These are phyloP conservation scores for Cordyceps cicadae DNA, from an alignment of 2,329 filamentous ascomycete species.

Conservation along the genomic window DNA sequence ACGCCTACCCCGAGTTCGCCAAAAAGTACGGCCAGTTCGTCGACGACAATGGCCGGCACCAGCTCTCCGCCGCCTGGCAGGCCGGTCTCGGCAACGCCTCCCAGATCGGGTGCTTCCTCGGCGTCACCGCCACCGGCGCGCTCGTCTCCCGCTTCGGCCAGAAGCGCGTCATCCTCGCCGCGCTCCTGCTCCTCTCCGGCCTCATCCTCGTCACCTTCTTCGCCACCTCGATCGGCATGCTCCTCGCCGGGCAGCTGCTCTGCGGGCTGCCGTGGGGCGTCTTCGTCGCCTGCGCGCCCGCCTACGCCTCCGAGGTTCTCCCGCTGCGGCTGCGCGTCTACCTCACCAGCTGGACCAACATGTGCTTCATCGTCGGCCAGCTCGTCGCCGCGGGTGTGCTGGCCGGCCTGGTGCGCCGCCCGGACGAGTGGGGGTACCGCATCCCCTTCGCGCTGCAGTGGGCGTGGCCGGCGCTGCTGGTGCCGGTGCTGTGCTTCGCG, in stretches of 20 bases:
- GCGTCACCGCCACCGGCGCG: conserved; percentile 34
- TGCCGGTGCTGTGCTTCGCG: conserved; percentile 27
- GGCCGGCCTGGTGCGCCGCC: conserved; percentile 22
- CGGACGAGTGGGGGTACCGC: conserved; percentile 32
- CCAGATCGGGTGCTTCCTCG: conserved; percentile 37
- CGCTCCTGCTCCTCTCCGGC: conserved; percentile 25
- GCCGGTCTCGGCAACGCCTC: conserved; percentile 34
- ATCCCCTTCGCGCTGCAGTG: conserved; percentile 38
- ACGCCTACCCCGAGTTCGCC: conserved; percentile 22
- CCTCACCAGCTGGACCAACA: conserved; percentile 32
- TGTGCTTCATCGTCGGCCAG: conserved; percentile 36
- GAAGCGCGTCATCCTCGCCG: conserved; percentile 31
- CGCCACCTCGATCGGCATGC: conserved; percentile 25
- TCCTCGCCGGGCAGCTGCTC: conserved; percentile 32
- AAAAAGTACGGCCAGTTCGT: conserved; percentile 22
- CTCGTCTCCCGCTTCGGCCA: conserved; percentile 33
- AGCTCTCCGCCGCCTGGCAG: conserved; percentile 39
- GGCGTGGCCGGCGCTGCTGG: conserved; percentile 33
- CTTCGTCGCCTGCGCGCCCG: conserved; percentile 31
- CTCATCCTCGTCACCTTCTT: conserved; percentile 38
- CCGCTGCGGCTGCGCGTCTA: conserved; percentile 27
- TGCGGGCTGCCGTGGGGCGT: conserved; percentile 32
- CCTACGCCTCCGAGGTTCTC: conserved; percentile 33
- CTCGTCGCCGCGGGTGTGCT: conserved; percentile 32
- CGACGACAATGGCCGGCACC: conserved; percentile 17